Evolutionary conservation across 2,329 filamentous ascomycete species (phyloP).

Genomic region (Capronia epimyces): DNA sequence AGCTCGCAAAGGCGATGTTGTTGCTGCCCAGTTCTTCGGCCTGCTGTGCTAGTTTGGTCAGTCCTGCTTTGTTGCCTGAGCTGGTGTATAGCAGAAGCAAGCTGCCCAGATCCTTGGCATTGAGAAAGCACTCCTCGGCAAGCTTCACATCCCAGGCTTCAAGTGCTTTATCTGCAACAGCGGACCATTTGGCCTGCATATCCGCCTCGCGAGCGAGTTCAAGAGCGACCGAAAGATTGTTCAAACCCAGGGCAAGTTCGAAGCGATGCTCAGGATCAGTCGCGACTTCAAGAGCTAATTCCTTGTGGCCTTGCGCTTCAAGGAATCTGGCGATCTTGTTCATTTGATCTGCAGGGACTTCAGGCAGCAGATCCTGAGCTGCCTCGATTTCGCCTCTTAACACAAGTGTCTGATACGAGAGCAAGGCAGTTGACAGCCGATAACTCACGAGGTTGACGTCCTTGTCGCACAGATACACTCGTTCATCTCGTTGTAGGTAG

Average conservation of each 20-base stretch:
- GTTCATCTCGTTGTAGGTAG: conserved; percentile 91
- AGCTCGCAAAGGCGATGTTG: conserved; percentile 86
- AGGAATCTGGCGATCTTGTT: conserved; percentile 98
- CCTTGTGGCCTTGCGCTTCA: conserved; percentile 95
- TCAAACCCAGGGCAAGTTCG: conserved; percentile 77
- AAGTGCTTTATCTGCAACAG: conserved; percentile 85
- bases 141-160: conserved; percentile 78
- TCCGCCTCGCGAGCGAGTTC: conserved; percentile 77
- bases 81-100: conserved; percentile 83
- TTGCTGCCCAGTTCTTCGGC: conserved; percentile 73
- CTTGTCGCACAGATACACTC: conserved; percentile 92
- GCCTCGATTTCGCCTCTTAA: conserved; percentile 89
- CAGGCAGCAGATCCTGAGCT: conserved; percentile 74
- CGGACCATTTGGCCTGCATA: conserved; percentile 97
- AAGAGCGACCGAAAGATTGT: conserved; percentile 77
- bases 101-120: conserved; percentile 85
- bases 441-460: conserved; percentile 90
- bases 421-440: conserved; percentile 79
- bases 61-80: conserved; percentile 69
- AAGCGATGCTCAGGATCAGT: conserved; percentile 96
- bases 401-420: conserved; percentile 95
- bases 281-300: conserved; percentile 87
- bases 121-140: conserved; percentile 86
- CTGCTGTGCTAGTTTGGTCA: conserved; percentile 65
- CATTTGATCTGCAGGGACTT: conserved; percentile 85